phyloP scores from a whole-genome alignment of 768 basidiomycete species.

The Collybiopsis confluens region DNA sequence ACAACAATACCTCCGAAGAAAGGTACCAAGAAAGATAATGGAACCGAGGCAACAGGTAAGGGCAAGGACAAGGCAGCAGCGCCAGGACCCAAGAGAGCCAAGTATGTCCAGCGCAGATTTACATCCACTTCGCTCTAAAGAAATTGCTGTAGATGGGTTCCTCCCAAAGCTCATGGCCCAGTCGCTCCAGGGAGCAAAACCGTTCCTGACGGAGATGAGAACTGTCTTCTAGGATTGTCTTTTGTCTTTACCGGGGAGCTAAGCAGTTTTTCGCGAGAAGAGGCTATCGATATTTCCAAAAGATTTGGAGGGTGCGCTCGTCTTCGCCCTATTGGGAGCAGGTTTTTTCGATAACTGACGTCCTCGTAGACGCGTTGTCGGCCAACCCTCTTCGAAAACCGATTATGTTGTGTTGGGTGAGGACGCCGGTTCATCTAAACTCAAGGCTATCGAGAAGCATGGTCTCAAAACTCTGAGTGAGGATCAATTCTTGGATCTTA shows the following conservation, averaged over 20 bases:
- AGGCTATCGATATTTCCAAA: constrained; percentile 84
- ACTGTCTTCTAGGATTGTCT: constrained; percentile 79
- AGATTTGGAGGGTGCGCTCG: constrained; percentile 83
- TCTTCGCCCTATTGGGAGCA: too few relatives aligned
- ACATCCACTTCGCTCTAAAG: background rate
- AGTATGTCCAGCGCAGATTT: constrained; percentile 15
- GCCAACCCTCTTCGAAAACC: constrained; percentile 86
- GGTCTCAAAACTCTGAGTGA: constrained; percentile 73
- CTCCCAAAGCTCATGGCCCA: constrained; percentile 60
- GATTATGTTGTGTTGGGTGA: constrained; percentile 85
- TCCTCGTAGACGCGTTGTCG: constrained; percentile 67
- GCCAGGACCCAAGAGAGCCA: constrained; percentile 15
- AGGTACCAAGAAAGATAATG: background rate
- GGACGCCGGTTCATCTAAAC: constrained; percentile 84
- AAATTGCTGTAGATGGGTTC: constrained; percentile 40
- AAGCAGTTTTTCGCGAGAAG: constrained; percentile 80
- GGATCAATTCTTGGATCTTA: constrained; percentile 82
- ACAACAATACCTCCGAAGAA: background rate
- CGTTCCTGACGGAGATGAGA: constrained; percentile 65
- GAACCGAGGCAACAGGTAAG: constrained; percentile 5
- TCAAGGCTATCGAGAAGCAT: constrained; percentile 83
- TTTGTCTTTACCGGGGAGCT: constrained; percentile 97
- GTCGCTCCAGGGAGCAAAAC: constrained; percentile 64
- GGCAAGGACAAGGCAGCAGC: constrained; percentile 3
- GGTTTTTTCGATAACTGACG: background rate